Percentiles rank a stretch among this genome's conserved stretches.
Evolutionary conservation across 2,329 filamentous ascomycete genomes (phyloP).

Genomic region (Xylariaceae sp.): DNA sequence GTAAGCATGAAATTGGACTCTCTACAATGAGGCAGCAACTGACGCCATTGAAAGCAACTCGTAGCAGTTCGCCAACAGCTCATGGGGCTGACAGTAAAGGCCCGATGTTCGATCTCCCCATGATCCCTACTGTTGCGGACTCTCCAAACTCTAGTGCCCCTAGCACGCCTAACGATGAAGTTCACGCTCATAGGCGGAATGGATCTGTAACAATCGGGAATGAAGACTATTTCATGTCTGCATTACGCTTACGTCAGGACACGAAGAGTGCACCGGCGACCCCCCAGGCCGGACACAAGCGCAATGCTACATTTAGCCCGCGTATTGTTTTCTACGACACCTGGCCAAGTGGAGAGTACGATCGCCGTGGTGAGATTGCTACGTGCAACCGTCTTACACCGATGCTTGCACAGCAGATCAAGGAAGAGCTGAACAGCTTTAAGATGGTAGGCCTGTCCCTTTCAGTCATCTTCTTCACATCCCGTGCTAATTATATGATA

Average conservation of each 20-base stretch:
- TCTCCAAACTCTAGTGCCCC: conserved; percentile 82
- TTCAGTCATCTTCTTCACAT: background rate
- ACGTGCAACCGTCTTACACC: conserved; percentile 97
- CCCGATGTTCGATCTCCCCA: conserved; percentile 52
- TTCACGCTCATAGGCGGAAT: conserved; percentile 58
- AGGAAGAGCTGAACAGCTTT: conserved; percentile 98
- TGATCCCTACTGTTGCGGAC: conserved; percentile 61
- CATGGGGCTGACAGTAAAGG: conserved; percentile 52
- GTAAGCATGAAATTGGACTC: conserved; percentile 38
- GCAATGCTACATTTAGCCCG: conserved; percentile 75
- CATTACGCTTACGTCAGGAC: conserved; percentile 66
- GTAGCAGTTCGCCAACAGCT: conserved; percentile 60
- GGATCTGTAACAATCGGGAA: conserved; percentile 70
- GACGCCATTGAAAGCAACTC: conserved; percentile 40
- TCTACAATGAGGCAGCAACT: background rate
- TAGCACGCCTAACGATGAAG: conserved; percentile 79
- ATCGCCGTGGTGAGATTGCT: conserved; percentile 89
- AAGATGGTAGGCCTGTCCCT: conserved; percentile 73
- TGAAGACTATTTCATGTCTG: conserved; percentile 86
- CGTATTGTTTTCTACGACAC: conserved; percentile 94
- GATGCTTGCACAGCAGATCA: conserved; percentile 97
- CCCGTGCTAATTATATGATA: conserved; percentile 34
- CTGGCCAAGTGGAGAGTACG: conserved; percentile 93
- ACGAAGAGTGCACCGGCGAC: conserved; percentile 77
- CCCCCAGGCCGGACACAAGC: conserved; percentile 54